Percentiles rank a stretch among this genome's conserved stretches.
These are phyloP conservation scores for Lumnitzera littorea DNA, from an alignment of 345 rosid species.

Conservation along the genomic window DNA sequence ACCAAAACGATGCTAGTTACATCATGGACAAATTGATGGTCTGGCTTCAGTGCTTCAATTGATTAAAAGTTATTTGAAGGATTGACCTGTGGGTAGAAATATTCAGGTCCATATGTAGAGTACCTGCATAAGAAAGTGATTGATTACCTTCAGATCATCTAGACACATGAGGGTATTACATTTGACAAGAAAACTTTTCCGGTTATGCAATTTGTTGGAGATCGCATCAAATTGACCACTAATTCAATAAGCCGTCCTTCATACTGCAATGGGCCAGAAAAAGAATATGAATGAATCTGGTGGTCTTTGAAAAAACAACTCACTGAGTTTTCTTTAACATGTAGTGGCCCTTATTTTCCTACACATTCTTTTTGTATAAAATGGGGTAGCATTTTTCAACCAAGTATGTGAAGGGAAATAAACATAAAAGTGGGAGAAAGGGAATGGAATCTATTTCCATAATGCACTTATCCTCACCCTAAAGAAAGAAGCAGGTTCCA, in stretches of 20 bases:
- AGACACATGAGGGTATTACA: neutral
- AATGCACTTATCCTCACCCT: too few species aligned
- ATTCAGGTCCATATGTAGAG: conserved; percentile 24
- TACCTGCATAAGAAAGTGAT: conserved; percentile 24
- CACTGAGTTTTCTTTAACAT: too few species aligned
- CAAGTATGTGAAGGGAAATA: too few species aligned
- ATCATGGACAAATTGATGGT: too few species aligned
- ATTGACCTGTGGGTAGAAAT: conserved; percentile 24
- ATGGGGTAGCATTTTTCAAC: too few species aligned
- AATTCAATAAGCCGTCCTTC: conserved; percentile 8
- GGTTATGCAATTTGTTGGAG: conserved; percentile 4
- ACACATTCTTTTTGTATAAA: too few species aligned
- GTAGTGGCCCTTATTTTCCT: too few species aligned
- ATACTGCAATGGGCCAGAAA: conserved; percentile 8
- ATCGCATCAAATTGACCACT: conserved; percentile 7
- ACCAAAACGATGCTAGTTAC: too few species aligned
- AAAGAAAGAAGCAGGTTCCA: too few species aligned
- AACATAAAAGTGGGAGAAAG: too few species aligned
- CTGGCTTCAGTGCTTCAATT: too few species aligned
- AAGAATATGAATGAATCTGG: neutral
- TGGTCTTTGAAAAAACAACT: neutral
- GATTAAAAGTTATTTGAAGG: neutral
- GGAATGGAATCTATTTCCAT: too few species aligned
- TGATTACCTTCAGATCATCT: conserved; percentile 1
- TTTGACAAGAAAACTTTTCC: conserved; percentile 8